Conservation (phyloP, 148 eudicot genomes). For the Amaranthus hypochondriacus region DNA sequence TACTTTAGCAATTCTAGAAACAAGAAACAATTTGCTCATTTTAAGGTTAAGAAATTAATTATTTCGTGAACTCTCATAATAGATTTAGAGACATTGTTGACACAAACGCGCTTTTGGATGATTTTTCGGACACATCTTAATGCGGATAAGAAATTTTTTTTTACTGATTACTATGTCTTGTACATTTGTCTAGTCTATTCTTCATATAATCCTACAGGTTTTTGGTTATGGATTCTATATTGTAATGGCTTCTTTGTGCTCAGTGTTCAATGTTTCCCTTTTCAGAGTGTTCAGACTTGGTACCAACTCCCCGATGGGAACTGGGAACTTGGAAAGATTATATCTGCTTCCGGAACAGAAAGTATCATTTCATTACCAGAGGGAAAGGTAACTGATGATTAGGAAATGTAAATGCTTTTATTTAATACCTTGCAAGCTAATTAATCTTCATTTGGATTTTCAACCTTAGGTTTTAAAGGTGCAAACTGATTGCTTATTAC, state of each 20-base stretch:
- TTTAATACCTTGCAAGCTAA: conserved; percentile 11
- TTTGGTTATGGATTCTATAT: not conserved
- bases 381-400: conserved; percentile 59
- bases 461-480: conserved; percentile 63
- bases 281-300: conserved; percentile 85
- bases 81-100: not conserved
- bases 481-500: conserved; percentile 50
- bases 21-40: too few relatives aligned
- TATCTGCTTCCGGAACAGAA: conserved; percentile 61
- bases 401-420: not conserved
- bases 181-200: not conserved
- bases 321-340: conserved; percentile 81
- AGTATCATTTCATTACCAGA: conserved; percentile 59
- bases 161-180: not conserved
- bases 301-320: conserved; percentile 77
- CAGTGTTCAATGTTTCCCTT: conserved; percentile 27
- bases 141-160: not conserved
- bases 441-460: conserved; percentile 3
- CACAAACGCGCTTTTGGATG: not conserved
- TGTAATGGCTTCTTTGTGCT: conserved; percentile 7
- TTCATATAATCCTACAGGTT: not conserved
- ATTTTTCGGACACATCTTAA: too few relatives aligned
- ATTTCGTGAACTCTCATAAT: too few relatives aligned
- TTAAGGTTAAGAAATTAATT: too few relatives aligned
- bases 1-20: not conserved